Evolutionary conservation across 768 basidiomycete genomes (phyloP).

Genomic region (Tricholoma saponaceum): DNA sequence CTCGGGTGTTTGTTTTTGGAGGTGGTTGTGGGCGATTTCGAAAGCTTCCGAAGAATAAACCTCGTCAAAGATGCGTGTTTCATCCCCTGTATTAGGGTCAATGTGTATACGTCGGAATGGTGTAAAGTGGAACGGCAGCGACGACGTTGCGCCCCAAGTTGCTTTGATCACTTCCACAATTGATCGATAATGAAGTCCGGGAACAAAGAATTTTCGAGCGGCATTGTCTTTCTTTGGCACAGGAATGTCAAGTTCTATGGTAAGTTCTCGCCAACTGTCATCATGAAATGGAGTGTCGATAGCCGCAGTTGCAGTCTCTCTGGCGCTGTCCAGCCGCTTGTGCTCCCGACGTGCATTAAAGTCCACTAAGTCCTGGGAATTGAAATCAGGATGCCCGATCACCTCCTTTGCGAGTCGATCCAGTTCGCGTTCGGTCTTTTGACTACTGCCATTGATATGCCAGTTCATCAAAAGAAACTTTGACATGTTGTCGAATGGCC

Average conservation of each 20-base stretch:
- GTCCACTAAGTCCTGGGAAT: conserved; percentile 5
- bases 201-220: conserved; percentile 19
- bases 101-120: conserved; percentile 21
- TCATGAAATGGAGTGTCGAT: background rate
- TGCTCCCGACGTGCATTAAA: conserved; percentile 13
- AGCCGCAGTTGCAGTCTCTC: background rate
- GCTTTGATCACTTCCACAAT: conserved; percentile 20
- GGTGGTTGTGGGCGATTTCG: conserved; percentile 14
- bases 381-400: conserved; percentile 5
- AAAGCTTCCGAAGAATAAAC: conserved; percentile 21
- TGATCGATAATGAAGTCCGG: conserved; percentile 17
- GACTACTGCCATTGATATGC: background rate
- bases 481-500: conserved; percentile 5
- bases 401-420: background rate
- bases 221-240: conserved; percentile 4
- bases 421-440: background rate
- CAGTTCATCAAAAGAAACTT: background rate
- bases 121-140: conserved; percentile 12
- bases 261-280: conserved; percentile 12
- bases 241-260: conserved; percentile 13
- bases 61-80: conserved; percentile 20
- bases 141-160: conserved; percentile 7
- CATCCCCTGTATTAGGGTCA: conserved; percentile 2
- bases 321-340: background rate
- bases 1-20: conserved; percentile 15